phyloP scores from a whole-genome alignment of 2,329 filamentous ascomycete genomes.

The Calonectria hongkongensis region DNA sequence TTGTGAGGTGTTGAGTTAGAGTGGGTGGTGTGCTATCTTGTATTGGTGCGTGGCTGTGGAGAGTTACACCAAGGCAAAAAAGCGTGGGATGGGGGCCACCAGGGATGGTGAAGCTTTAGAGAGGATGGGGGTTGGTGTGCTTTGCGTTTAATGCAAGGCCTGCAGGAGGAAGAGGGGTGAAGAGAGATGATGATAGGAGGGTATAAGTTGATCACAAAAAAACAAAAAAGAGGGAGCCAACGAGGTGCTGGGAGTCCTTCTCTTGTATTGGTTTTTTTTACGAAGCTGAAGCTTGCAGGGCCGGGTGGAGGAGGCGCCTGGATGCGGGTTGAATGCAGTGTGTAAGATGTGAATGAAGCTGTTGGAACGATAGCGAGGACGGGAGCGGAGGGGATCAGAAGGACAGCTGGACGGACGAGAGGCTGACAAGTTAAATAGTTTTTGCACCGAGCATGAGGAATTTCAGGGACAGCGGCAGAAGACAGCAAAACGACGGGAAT shows the following conservation, averaged over 20 bases:
- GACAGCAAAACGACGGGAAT: conserved; percentile 3
- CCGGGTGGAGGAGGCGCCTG: background rate
- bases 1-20: conserved; percentile 20
- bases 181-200: background rate
- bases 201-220: conserved; percentile 25
- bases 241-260: conserved; percentile 8
- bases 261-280: conserved; percentile 13
- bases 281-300: conserved; percentile 22
- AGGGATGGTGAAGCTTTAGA: conserved; percentile 21
- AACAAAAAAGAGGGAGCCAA: conserved; percentile 21
- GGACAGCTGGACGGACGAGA: conserved; percentile 27
- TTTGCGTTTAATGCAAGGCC: conserved; percentile 25
- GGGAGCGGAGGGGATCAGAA: conserved; percentile 25
- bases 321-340: conserved; percentile 1
- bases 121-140: conserved; percentile 11
- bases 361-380: conserved; percentile 7
- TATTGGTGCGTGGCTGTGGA: conserved; percentile 11
- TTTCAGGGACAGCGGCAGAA: conserved; percentile 29
- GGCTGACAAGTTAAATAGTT: conserved; percentile 40
- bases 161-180: conserved; percentile 5
- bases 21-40: conserved; percentile 29
- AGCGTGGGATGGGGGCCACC: conserved; percentile 6
- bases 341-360: conserved; percentile 3
- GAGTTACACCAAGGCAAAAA: conserved; percentile 18
- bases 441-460: conserved; percentile 24